Conservation (phyloP, 169 alveolate genomes). For the Plasmodium sp. region DNA sequence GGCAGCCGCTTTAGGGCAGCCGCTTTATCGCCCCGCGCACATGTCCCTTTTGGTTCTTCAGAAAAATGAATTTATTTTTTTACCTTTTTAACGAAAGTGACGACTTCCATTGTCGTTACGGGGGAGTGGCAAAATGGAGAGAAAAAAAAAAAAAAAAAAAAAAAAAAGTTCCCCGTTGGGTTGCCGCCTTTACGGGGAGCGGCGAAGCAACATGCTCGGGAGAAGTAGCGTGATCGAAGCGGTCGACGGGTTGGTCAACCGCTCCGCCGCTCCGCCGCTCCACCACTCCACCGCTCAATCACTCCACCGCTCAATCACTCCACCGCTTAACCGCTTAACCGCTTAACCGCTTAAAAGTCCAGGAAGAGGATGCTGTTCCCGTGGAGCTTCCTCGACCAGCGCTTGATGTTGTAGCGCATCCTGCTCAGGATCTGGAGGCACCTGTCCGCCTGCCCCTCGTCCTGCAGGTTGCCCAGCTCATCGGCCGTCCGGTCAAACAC, state of each 20-base stretch:
- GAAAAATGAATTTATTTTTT: background rate
- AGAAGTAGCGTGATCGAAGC: background rate
- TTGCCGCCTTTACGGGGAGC: background rate
- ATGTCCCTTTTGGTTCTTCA: background rate
- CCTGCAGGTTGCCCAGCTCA: conserved; percentile 9
- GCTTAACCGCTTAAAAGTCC: background rate
- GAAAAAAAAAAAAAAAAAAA: background rate
- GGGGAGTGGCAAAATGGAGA: background rate
- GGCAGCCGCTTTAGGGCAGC: too few species aligned
- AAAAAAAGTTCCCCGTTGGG: background rate
- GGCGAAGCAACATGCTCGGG: background rate
- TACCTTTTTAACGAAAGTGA: background rate
- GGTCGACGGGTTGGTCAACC: background rate
- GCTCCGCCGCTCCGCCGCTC: background rate
- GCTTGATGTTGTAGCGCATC: conserved; percentile 43
- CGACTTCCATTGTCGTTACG: background rate
- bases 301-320: background rate
- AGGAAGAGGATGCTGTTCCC: conserved; percentile 39
- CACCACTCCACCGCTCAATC: background rate
- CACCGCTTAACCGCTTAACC: background rate
- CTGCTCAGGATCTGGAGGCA: conserved; percentile 40
- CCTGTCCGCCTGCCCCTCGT: conserved; percentile 17
- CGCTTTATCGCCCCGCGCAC: background rate
- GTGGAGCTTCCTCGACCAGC: conserved; percentile 52
- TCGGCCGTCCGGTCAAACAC: conserved; percentile 31